Conservation (phyloP, 1,139 yeast species). For the Candida neerlandica region DNA sequence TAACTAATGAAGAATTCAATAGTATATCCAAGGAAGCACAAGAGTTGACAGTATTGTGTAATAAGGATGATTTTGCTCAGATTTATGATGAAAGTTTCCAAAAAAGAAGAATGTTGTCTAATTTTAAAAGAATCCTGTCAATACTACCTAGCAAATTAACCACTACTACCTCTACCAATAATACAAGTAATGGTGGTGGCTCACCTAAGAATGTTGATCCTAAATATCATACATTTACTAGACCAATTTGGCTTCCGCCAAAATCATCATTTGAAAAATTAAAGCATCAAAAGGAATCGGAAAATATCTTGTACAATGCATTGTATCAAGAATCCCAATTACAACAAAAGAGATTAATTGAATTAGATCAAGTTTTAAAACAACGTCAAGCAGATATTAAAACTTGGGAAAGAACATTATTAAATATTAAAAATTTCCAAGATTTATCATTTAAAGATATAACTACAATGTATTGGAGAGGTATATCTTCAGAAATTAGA, state of each 20-base stretch:
- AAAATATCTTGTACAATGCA: constrained; percentile 52
- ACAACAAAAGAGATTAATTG: constrained; percentile 29
- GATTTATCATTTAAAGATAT: constrained; percentile 25
- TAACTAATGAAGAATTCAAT: constrained; percentile 17
- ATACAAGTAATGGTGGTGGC: background rate
- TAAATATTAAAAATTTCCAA: constrained; percentile 22
- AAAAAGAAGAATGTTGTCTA: constrained; percentile 32
- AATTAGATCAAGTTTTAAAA: constrained; percentile 27
- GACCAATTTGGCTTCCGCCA: constrained; percentile 73
- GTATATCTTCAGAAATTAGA: constrained; percentile 54
- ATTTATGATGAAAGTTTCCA: constrained; percentile 42
- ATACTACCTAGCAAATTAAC: constrained; percentile 1
- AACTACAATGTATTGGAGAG: constrained; percentile 60
- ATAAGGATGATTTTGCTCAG: constrained; percentile 35
- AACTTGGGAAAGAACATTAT: constrained; percentile 42
- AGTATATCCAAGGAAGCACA: constrained; percentile 51
- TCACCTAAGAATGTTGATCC: constrained; percentile 12
- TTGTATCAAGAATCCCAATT: constrained; percentile 40
- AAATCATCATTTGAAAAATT: constrained; percentile 55
- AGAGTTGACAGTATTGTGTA: constrained; percentile 44
- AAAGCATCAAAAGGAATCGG: constrained; percentile 60
- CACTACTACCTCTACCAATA: background rate
- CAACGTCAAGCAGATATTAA: constrained; percentile 36
- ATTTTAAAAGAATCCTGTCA: constrained; percentile 20
- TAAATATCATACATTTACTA: constrained; percentile 48